Evolutionary conservation across 805 yeast species (phyloP).

Genomic region (Starmera dryadoides): DNA sequence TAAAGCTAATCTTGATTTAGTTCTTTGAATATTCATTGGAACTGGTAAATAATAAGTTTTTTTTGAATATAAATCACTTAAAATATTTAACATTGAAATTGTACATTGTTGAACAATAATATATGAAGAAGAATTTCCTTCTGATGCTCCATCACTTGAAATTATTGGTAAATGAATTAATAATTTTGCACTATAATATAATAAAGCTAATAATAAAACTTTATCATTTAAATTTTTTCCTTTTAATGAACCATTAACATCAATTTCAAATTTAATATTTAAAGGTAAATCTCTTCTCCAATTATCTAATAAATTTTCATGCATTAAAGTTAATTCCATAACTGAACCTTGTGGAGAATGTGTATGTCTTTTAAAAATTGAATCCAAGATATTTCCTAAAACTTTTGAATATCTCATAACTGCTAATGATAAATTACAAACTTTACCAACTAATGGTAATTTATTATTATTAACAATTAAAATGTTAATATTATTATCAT

Average conservation of each 20-base stretch:
- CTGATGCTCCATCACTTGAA: conserved; percentile 27
- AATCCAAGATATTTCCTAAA: conserved; percentile 65
- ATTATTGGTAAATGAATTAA: conserved; percentile 59
- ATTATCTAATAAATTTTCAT: conserved; percentile 65
- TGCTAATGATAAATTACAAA: conserved; percentile 52
- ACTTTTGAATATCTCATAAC: conserved; percentile 66
- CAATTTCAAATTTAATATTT: conserved; percentile 55
- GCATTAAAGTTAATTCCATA: conserved; percentile 27
- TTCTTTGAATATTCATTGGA: conserved; percentile 56
- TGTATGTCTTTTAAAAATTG: conserved; percentile 52
- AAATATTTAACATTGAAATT: conserved; percentile 47
- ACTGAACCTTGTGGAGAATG: conserved; percentile 8
- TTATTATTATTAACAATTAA: conserved; percentile 52
- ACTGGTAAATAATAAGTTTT: conserved; percentile 46
- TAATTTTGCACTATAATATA: conserved; percentile 57
- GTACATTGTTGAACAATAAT: conserved; percentile 65
- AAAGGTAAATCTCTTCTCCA: conserved; percentile 73
- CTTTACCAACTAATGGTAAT: conserved; percentile 64
- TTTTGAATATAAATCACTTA: conserved; percentile 33
- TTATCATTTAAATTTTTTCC: conserved; percentile 25
- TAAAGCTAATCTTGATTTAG: conserved; percentile 55
- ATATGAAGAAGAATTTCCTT: conserved; percentile 46
- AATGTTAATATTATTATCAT: conserved; percentile 44
- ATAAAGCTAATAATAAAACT: conserved; percentile 45
- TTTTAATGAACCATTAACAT: conserved; percentile 44